Conservation (phyloP, 1,284 basidiomycete genomes). For the Singerocomus rubriflavus region DNA sequence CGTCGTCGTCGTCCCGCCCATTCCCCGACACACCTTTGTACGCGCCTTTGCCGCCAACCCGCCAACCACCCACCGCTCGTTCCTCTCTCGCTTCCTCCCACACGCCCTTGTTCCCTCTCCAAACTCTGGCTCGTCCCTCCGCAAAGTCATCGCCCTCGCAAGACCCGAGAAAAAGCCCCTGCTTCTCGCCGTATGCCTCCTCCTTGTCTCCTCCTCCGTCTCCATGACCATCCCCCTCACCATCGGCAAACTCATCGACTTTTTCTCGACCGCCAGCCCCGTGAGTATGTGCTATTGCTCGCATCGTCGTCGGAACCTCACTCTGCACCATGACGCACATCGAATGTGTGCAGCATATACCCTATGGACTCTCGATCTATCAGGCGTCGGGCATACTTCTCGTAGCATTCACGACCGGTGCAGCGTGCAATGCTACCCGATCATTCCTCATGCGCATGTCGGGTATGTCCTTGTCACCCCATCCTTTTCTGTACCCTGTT, state of each 20-base stretch:
- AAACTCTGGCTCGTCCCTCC: slow-evolving; percentile 55
- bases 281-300: slow-evolving; percentile 42
- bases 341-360: slow-evolving; percentile 56
- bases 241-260: slow-evolving; percentile 89
- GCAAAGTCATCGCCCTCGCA: slow-evolving; percentile 74
- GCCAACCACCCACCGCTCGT: slow-evolving; percentile 26
- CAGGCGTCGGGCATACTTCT: slow-evolving; percentile 79
- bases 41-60: slow-evolving; percentile 17
- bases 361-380: slow-evolving; percentile 73
- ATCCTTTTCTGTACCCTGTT: neutral
- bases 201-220: slow-evolving; percentile 72
- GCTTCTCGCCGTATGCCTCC: slow-evolving; percentile 62
- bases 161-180: slow-evolving; percentile 77
- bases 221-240: slow-evolving; percentile 91
- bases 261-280: slow-evolving; percentile 71
- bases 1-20: neutral
- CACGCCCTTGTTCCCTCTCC: slow-evolving; percentile 32
- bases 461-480: slow-evolving; percentile 39
- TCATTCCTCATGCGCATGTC: slow-evolving; percentile 88
- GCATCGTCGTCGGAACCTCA: neutral
- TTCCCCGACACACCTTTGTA: neutral
- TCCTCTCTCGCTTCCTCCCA: slow-evolving; percentile 41
- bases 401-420: slow-evolving; percentile 83
- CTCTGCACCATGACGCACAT: neutral
- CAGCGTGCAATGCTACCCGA: slow-evolving; percentile 83